phyloP scores from a whole-genome alignment of 2,329 filamentous ascomycete genomes.

The Dothidotthia symphoricarpi region DNA sequence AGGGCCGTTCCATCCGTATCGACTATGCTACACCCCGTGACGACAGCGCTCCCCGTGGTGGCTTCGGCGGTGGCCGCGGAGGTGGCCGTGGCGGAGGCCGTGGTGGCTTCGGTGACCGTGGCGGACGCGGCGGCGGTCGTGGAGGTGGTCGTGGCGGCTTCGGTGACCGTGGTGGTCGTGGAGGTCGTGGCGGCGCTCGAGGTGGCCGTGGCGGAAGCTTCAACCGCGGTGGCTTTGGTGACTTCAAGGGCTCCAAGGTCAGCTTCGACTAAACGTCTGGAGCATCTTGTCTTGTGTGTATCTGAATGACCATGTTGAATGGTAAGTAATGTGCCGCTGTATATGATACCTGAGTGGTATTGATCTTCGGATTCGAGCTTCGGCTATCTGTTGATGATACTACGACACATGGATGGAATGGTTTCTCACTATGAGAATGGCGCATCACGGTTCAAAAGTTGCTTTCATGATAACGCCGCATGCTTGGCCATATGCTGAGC shows the following conservation, averaged over 20 bases:
- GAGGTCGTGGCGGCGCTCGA: constrained; percentile 53
- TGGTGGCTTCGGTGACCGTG: constrained; percentile 48
- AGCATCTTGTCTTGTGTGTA: constrained; percentile 9
- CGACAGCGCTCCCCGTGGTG: constrained; percentile 56
- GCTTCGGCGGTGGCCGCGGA: constrained; percentile 53
- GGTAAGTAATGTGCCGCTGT: constrained; percentile 25
- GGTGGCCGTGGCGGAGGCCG: constrained; percentile 51
- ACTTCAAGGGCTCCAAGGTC: constrained; percentile 78
- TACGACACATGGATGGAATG: constrained; percentile 9
- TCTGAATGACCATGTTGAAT: constrained; percentile 20
- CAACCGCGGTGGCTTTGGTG: constrained; percentile 59
- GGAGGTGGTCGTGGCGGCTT: constrained; percentile 50
- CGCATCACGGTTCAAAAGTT: constrained; percentile 18
- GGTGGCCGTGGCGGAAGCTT: constrained; percentile 48
- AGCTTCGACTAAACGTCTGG: constrained; percentile 54
- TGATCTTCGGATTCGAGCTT: constrained; percentile 11
- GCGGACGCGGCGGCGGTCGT: constrained; percentile 52
- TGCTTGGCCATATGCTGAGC: constrained; percentile 6
- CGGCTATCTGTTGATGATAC: constrained; percentile 10
- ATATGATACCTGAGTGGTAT: constrained; percentile 19
- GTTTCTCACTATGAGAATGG: constrained; percentile 6
- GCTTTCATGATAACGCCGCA: constrained; percentile 4
- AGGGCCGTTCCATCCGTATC: constrained; percentile 72
- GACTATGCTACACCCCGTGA: constrained; percentile 73
- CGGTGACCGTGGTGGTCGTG: constrained; percentile 45